Base-by-base conservation (phyloP, 208 protist genomes). In the Lotmaria passim region DNA sequence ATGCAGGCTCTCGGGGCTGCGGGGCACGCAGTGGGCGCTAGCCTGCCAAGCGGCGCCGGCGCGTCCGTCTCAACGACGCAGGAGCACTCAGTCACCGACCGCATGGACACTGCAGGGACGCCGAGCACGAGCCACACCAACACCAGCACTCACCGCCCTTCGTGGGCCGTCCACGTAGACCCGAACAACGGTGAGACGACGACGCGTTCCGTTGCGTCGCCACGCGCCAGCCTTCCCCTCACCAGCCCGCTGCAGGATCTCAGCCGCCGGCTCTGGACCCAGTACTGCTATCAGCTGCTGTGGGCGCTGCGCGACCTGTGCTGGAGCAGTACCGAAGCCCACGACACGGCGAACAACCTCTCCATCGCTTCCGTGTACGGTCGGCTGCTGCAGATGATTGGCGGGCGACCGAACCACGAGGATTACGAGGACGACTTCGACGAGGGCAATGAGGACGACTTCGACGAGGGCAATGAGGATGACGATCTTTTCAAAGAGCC, bases 331-430 rank as follows among this genome's bases (percentile, higher is more conserved):
- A 38, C 30, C 26, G 77, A 82, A 19, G 89, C 89, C 5, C 74
- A 91, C 75, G 55, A 66, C 43, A 83, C 73, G 26, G 89, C 85
- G 15, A 53, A 75, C 48, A 87, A 67, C 33, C 78, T 94, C 4
- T 79, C 83, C 15, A 66, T 89, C n/a, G 79, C 84, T 15, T 79
- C 75, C n/a, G 78, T 87, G 24, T 72, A 90, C 19, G 83, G 78
- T 5, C 79, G 75, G 31, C 79, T 93, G 52, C 56, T 93, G 44
- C 63, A 76, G 30, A 79, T 75, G 61, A 66, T 81, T 43, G 66
- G 63, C 26, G 71, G 63, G 12, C 57, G 55, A 21, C 33, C 50
- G 7, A 59, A 65, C 41, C 44, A 36, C 7, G 71, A 78, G 26
- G 56, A 73, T 7, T 48, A 66, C 38, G 70, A 73, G 26, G 71